Conservation (phyloP, 306 rosid species). For the Lagenaria siceraria region DNA sequence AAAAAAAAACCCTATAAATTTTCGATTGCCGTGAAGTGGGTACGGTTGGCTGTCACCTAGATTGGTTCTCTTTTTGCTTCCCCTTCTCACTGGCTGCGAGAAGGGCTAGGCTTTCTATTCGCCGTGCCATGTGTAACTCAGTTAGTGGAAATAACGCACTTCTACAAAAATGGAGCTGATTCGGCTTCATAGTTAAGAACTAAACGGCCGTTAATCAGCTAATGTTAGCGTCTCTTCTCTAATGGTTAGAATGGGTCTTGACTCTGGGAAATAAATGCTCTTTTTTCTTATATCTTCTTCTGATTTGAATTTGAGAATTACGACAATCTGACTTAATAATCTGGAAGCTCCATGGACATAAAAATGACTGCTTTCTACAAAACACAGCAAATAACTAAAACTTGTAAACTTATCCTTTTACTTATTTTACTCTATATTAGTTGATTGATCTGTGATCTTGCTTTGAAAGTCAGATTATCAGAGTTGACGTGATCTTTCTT, state of each 20-base stretch:
- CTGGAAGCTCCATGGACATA: not conserved
- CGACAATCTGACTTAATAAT: not conserved
- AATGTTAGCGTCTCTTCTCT: not conserved
- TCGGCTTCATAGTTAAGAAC: not conserved
- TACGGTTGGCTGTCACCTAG: not conserved
- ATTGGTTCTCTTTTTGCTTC: not conserved
- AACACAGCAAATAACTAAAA: not conserved
- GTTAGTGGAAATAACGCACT: constrained; percentile 1
- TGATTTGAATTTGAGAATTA: not conserved
- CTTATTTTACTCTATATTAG: not conserved
- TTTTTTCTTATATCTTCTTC: not conserved
- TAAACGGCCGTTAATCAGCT: not conserved
- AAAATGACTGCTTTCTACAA: not conserved
- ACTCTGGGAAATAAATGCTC: not conserved
- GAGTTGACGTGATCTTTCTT: not conserved
- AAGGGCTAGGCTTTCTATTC: not conserved
- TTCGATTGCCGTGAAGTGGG: not conserved
- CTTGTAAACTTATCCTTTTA: not conserved
- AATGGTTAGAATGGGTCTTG: not conserved
- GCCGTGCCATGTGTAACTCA: constrained; percentile 4
- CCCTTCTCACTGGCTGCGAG: not conserved
- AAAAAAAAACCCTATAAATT: not conserved
- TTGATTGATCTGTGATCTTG: not conserved
- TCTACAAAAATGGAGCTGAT: not conserved
- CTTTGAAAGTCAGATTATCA: not conserved